Evolutionary conservation across 192 early-diverging fungal genomes (phyloP), one percentile per base, ranked within the genome.

Genomic region (Rhizoclosmatium sp.): DNA sequence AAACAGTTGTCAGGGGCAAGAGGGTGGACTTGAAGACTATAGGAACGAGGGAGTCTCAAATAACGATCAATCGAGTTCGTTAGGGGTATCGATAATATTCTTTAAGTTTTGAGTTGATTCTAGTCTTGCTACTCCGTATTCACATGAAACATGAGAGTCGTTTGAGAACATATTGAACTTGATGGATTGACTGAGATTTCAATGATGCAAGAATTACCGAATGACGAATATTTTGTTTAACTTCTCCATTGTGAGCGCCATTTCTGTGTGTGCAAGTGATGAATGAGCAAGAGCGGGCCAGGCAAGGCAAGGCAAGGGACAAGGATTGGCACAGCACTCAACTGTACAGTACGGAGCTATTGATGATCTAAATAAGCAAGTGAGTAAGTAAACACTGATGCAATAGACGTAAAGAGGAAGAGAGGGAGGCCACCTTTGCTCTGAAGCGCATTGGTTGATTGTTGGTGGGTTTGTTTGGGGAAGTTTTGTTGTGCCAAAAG

Each of bases 241-340:
- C 82, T 92, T 93, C 67, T 94, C 94, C 4, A 94, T 75, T 1
- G 86, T 87, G 58, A 86, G 87, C 21, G 89, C 87, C 65, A 91
- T 82, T 73, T 90, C 92, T 88, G 75, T 31, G 39, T 5, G 1
- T 19, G 21, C 41, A 9, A 62, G 70, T 31, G 23, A 68, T 45
- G 58, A 12, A 69, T 59, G 58, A 5, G n/a, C 19, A 7, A 59
- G 3, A 21, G 62, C 45, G 60, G 64, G 40, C 47, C 48, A 31
- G 31, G 31, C 31, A 31, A 31, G 31, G 31, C 31, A 31, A 39
- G 46, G 5, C 7, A 12, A 45, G 31, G 19, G 21, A 40, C 59
- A 12, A 4, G 0, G 39, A n/a, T 56, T 5, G 23, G 58, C 3
- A 23, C 12, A 47, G 49, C 41, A 39, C 21, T n/a, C 61, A 64